phyloP scores from a whole-genome alignment of 2,329 filamentous ascomycete species.

The Penicillium concentricum region DNA sequence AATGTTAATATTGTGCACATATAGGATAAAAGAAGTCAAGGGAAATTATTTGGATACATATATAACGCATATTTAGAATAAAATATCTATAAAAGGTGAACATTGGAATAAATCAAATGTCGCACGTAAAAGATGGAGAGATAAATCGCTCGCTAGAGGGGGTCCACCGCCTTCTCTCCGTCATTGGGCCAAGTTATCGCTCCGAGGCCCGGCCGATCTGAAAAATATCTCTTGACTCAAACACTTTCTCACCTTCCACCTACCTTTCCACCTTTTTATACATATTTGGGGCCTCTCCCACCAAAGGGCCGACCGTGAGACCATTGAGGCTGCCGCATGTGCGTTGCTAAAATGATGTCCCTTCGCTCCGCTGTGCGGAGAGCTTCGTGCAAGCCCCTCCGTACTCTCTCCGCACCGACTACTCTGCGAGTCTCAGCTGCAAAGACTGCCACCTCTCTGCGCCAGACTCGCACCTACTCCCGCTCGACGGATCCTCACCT shows the following conservation, averaged over 20 bases:
- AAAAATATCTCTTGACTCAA: slow-evolving; percentile 24
- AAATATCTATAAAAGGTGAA: background rate
- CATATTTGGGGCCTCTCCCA: slow-evolving; percentile 18
- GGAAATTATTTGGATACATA: background rate
- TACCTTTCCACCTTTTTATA: slow-evolving; percentile 3
- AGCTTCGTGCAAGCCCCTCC: slow-evolving; percentile 44
- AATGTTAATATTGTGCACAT: background rate
- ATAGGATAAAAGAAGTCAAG: background rate
- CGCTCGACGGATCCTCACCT: slow-evolving; percentile 52
- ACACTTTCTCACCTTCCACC: slow-evolving; percentile 10
- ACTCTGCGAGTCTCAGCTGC: slow-evolving; percentile 29
- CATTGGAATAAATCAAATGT: background rate
- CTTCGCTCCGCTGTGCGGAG: slow-evolving; percentile 47
- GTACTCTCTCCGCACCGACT: slow-evolving; percentile 41
- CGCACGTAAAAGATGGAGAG: slow-evolving; percentile 4
- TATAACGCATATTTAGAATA: background rate
- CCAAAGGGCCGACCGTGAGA: slow-evolving; percentile 12
- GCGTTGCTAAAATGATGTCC: slow-evolving; percentile 44
- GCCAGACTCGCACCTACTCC: slow-evolving; percentile 45
- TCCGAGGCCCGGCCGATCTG: slow-evolving; percentile 25
- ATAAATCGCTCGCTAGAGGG: slow-evolving; percentile 17
- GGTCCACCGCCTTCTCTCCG: slow-evolving; percentile 19
- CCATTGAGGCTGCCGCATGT: slow-evolving; percentile 43
- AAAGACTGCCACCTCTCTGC: slow-evolving; percentile 29
- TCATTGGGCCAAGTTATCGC: slow-evolving; percentile 20